Evolutionary conservation across 305 asterid genomes (phyloP).

Genomic region (Withania somnifera): DNA sequence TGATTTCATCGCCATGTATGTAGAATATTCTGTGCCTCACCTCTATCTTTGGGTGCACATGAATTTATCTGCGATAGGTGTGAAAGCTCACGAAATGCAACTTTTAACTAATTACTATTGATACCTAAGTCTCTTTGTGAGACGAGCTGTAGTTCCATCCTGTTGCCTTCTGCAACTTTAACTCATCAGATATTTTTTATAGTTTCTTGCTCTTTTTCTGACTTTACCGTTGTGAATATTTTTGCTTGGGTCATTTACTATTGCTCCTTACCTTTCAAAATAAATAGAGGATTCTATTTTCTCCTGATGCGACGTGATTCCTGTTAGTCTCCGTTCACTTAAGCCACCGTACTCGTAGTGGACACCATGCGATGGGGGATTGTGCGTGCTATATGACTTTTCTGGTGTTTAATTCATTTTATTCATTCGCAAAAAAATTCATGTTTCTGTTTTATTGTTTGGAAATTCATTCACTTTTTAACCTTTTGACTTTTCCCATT

Average conservation of each 20-base stretch:
- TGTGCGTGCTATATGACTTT: neutral
- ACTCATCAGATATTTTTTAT: neutral
- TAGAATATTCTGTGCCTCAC: neutral
- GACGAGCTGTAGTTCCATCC: neutral
- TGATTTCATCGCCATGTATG: neutral
- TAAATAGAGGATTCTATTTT: neutral
- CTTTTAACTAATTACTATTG: neutral
- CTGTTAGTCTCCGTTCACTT: neutral
- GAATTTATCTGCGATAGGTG: neutral
- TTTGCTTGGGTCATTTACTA: neutral
- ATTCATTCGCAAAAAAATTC: neutral
- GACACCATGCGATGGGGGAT: neutral
- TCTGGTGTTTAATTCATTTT: neutral
- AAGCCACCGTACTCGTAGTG: neutral
- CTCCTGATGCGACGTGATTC: neutral
- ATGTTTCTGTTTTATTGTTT: neutral
- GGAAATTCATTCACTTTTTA: neutral
- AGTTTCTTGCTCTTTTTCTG: neutral
- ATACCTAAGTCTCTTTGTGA: neutral
- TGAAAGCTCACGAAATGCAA: neutral
- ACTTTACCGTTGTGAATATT: neutral
- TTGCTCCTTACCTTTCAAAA: neutral
- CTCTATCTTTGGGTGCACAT: neutral
- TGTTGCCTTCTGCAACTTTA: neutral
- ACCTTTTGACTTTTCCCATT: neutral